Percentiles rank a stretch among this genome's conserved stretches.
phyloP scores from a whole-genome alignment of 2,329 filamentous ascomycete species.

The Colletotrichum sp. region DNA sequence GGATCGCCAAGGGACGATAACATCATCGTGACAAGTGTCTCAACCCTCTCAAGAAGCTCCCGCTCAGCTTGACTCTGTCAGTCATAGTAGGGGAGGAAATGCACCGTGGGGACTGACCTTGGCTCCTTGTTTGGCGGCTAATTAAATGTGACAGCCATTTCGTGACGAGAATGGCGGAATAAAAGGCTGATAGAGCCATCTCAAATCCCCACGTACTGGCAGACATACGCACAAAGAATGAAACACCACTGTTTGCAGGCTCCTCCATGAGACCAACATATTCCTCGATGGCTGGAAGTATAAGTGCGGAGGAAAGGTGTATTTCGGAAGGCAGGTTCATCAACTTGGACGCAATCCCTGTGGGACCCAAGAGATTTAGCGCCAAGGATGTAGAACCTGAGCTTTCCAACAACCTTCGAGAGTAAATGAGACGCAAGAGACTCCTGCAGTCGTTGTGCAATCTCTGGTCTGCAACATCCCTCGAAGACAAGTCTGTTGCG shows the following conservation, averaged over 20 bases:
- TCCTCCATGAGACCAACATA: background rate
- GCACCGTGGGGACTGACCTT: accelerated
- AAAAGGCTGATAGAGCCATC: background rate
- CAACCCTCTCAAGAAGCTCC: too few species aligned
- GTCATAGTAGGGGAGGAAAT: too few species aligned
- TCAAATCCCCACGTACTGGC: background rate
- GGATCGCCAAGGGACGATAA: background rate
- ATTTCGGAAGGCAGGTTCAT: background rate
- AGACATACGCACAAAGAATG: background rate
- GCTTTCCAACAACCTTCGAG: background rate
- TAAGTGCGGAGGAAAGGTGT: too few species aligned
- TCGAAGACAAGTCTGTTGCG: background rate
- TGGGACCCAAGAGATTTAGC: background rate
- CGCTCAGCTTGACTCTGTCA: background rate
- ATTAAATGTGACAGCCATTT: background rate
- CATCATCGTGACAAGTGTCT: background rate
- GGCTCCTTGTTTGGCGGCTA: background rate
- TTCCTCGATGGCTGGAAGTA: background rate
- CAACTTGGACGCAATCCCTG: background rate
- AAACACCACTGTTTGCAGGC: background rate
- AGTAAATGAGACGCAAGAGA: background rate
- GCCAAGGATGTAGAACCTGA: background rate
- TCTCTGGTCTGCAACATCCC: background rate
- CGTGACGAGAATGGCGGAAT: background rate
- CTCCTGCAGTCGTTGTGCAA: background rate